Evolutionary conservation across 1,284 basidiomycete species (phyloP), one percentile per base, ranked within the genome.

Genomic region (Ustilago loliicola): DNA sequence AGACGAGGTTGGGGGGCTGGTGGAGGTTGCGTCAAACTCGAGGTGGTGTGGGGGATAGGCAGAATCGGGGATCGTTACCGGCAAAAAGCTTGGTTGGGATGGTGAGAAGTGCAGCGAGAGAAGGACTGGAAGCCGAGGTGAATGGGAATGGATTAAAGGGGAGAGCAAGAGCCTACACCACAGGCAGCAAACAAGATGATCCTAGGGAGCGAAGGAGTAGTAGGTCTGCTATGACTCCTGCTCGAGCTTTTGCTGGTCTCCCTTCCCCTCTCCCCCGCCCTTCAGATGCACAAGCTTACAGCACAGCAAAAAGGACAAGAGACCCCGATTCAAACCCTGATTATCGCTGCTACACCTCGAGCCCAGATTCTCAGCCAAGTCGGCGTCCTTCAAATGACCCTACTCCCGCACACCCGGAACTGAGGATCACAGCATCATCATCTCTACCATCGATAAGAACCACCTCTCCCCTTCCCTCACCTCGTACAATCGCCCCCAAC

Each of bases 1-100:
- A 62, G 29, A 45, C 25, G 25, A 21, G 59, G 21, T 56, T 72
- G 4, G 69, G 69, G 4, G 36, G 40, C 2, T 72, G 69, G 69
- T 72, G 69, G 69, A 53, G 50, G 21, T 5, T 23, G 15, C 50
- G 36, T 10, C 36, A 61, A 27, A 15, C 19, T 21, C 38, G 40
- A 27, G 5, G 2, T 15, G 7, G 7, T 1, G 27, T 30, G 5
- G 32, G 23, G 30, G n/a, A 11, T 8, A 23, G 50, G 19, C 9
- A 36, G 40, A 38, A 57, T 57, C 38, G 55, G 19, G 40, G 38
- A 3, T 45, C 38, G 6, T 21, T 57, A 23, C 55, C 55, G 23
- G 25, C 51, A 17, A 34, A 23, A 23, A 5, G 3, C 4, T 27
- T 27, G 23, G 36, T 27, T 9, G 9, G 1, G 23, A 27, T 40